Conservation (phyloP, 257 asterid genomes). For the Gynochthodes officinalis region DNA sequence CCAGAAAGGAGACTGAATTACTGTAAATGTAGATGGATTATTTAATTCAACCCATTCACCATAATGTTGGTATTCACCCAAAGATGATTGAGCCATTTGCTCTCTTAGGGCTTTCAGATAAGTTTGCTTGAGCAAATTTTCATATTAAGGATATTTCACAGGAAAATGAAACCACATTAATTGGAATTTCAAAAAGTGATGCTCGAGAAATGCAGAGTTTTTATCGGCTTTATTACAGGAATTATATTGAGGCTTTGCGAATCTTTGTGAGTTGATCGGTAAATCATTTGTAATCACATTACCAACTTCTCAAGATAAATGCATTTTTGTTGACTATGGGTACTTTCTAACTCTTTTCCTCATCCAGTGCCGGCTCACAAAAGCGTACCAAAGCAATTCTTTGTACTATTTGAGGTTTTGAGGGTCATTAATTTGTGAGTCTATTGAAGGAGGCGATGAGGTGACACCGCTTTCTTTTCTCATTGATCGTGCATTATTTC, state of each 20-base stretch:
- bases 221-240: slow-evolving; percentile 84
- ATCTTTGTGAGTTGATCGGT: slow-evolving; percentile 96
- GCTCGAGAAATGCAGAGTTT: slow-evolving; percentile 97
- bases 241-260: slow-evolving; percentile 92
- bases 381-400: slow-evolving; percentile 98
- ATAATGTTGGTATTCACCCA: background rate
- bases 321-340: background rate
- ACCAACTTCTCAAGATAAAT: background rate
- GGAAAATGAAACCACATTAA: slow-evolving; percentile 79
- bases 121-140: background rate
- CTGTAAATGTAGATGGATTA: background rate
- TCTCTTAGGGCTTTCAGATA: slow-evolving; percentile 8
- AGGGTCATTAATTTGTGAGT: slow-evolving; percentile 81
- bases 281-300: slow-evolving; percentile 17
- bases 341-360: background rate
- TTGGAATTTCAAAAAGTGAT: slow-evolving; percentile 81
- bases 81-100: background rate
- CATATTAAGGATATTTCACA: slow-evolving; percentile 19
- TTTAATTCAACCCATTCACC: background rate
- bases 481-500: slow-evolving; percentile 9
- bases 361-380: slow-evolving; percentile 86
- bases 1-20: background rate
- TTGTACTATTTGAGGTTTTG: slow-evolving; percentile 93
- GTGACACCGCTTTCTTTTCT: slow-evolving; percentile 31
- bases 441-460: slow-evolving; percentile 86